Evolutionary conservation across 305 asterid genomes (phyloP).

Genomic region (Solanum hybrid): DNA sequence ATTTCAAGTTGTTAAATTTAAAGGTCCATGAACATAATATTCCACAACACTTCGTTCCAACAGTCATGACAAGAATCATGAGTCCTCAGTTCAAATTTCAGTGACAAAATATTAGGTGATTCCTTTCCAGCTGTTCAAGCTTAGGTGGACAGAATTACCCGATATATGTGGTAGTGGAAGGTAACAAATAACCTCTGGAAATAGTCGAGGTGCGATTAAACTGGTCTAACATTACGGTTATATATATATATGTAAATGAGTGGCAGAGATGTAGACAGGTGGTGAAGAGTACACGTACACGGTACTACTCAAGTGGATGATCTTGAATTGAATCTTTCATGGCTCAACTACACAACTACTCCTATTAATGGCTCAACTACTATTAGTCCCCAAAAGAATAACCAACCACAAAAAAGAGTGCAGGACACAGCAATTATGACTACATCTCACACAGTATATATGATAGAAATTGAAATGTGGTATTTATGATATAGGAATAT

Average conservation of each 20-base stretch:
- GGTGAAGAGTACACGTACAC: not conserved
- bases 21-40: not conserved
- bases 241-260: not conserved
- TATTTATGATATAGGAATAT: not conserved
- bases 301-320: not conserved
- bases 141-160: not conserved
- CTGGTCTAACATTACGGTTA: not conserved
- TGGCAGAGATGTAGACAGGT: slow-evolving; percentile 5
- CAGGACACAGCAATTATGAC: not conserved
- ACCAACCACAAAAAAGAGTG: not conserved
- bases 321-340: not conserved
- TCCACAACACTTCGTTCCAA: not conserved
- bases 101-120: not conserved
- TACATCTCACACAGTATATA: not conserved
- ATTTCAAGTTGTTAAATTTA: not conserved
- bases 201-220: not conserved
- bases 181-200: not conserved
- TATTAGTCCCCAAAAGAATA: not conserved
- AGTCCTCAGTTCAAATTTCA: not conserved
- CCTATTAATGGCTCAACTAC: slow-evolving; percentile 8
- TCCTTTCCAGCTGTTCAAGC: not conserved
- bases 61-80: not conserved
- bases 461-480: not conserved
- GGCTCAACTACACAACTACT: not conserved
- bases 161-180: not conserved